Base-by-base conservation (phyloP, 1,139 yeast species). In the Scheffersomyces parashehatae region DNA sequence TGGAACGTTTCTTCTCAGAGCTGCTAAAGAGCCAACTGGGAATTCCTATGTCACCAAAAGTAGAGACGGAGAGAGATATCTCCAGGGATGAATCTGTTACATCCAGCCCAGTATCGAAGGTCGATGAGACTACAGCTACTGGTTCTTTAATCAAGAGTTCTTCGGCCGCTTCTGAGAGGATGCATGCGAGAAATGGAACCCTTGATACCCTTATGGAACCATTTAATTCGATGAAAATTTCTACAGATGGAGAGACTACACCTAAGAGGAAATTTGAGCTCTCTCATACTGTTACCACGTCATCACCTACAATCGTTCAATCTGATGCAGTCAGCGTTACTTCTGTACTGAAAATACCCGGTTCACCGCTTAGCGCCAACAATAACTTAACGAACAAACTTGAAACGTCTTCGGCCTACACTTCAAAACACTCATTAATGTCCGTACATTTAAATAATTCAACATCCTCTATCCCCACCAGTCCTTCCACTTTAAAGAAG, bases 1-100 rank as follows among this genome's bases (percentile, higher is more conserved):
- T 78, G 45, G 74, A 74, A 44, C 72, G 68, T 43, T 77, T 65
- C 51, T 65, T 75, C 43, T 71, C 35, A 2, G 46, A 33, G 15
- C 34, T 13, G 8, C 32, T 12, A 12, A 29, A 6, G 12, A n/a
- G 9, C 33, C 32, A 29, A n/a, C 33, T 8, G 9, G 16, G 67
- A 55, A 38, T 58, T 24, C 44, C 46, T 11, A 31, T 31, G 24
- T 31, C 35, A 14, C 35, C 35, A 3, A 31, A 31, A 20, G 13
- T 20, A 5, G 35, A 31, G 11, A 12, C 20, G 3, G 35, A 31
- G 35, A 20, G n/a, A 10, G 35, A 31, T 14, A 31, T 24, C 11
- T 15, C 20, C 24, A 31, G 11, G 10, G 35, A 31, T 14, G 35
- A 31, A 31, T 31, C 35, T 10, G 35, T 14, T 11, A 15, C 35